Evolutionary conservation across 805 yeast genomes (phyloP).

Genomic region (Metschnikowia cubensis): DNA sequence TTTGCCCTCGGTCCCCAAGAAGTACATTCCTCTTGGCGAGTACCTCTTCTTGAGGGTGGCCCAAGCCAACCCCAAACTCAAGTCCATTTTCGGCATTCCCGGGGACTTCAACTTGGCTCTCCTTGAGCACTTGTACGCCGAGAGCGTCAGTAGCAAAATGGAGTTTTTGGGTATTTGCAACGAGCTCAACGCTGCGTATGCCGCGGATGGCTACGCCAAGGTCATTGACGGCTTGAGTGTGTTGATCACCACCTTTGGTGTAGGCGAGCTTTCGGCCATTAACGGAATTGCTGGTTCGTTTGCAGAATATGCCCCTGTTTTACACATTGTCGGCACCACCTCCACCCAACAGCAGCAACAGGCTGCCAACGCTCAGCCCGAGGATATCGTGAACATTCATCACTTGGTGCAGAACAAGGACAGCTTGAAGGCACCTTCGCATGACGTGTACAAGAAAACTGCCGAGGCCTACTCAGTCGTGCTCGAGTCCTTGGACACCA

Average conservation of each 20-base stretch:
- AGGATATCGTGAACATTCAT: slow-evolving; percentile 37
- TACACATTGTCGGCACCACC: slow-evolving; percentile 79
- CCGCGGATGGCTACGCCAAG: slow-evolving; percentile 85
- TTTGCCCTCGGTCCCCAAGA: neutral
- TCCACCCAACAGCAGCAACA: slow-evolving; percentile 22
- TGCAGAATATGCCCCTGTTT: slow-evolving; percentile 74
- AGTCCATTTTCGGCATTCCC: slow-evolving; percentile 70
- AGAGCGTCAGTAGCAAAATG: slow-evolving; percentile 34
- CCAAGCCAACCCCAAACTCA: slow-evolving; percentile 47
- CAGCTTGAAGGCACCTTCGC: slow-evolving; percentile 55
- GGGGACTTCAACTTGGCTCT: slow-evolving; percentile 71
- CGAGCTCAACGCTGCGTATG: slow-evolving; percentile 84
- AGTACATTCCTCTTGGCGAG: slow-evolving; percentile 55
- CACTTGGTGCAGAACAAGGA: slow-evolving; percentile 56
- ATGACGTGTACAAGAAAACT: slow-evolving; percentile 60
- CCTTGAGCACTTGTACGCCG: slow-evolving; percentile 61
- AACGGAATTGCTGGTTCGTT: slow-evolving; percentile 81
- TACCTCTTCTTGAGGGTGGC: slow-evolving; percentile 56
- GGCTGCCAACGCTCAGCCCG: slow-evolving; percentile 14
- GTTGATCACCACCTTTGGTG: slow-evolving; percentile 73
- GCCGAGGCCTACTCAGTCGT: slow-evolving; percentile 53
- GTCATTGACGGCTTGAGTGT: slow-evolving; percentile 59
- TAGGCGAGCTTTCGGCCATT: slow-evolving; percentile 81
- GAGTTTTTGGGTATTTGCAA: slow-evolving; percentile 85
- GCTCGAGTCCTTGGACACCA: slow-evolving; percentile 34